Evolutionary conservation across 2,329 filamentous ascomycete genomes (phyloP).

Genomic region (Gnomoniopsis smithogilvyi): DNA sequence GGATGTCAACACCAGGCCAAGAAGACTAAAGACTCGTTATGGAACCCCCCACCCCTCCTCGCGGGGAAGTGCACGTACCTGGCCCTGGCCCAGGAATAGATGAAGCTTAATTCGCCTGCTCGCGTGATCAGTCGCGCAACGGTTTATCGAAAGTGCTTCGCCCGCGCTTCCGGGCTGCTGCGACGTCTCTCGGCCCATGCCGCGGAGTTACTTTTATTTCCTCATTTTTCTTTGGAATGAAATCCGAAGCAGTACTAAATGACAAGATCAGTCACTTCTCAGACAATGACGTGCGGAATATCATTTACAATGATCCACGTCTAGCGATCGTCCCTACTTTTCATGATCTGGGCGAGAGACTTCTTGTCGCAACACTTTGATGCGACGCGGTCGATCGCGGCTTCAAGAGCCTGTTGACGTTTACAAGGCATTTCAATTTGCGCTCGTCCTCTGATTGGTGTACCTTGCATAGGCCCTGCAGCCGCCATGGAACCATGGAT

Average conservation of each 20-base stretch:
- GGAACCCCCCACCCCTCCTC: too few relatives aligned
- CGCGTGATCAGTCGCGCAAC: too few relatives aligned
- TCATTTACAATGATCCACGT: not conserved
- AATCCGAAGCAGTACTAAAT: not conserved
- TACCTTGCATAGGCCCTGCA: conserved; percentile 17
- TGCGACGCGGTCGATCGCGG: not conserved
- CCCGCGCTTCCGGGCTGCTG: too few relatives aligned
- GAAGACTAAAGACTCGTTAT: too few relatives aligned
- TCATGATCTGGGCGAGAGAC: too few relatives aligned
- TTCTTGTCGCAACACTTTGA: not conserved
- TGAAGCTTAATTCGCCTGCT: too few relatives aligned
- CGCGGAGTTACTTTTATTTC: not conserved
- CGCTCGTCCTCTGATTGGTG: conserved; percentile 16
- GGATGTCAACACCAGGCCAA: too few relatives aligned
- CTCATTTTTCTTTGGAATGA: not conserved
- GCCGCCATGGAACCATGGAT: not conserved
- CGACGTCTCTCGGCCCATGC: too few relatives aligned
- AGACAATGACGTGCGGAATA: not conserved
- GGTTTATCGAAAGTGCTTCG: too few relatives aligned
- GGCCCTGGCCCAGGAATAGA: too few relatives aligned
- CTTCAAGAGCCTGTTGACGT: not conserved
- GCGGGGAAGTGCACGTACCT: too few relatives aligned
- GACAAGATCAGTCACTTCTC: not conserved
- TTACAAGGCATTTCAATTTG: conserved; percentile 15
- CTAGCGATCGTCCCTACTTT: too few relatives aligned